Base-by-base conservation (phyloP, 2,329 filamentous ascomycete genomes). In the Pochonia chlamydosporia region DNA sequence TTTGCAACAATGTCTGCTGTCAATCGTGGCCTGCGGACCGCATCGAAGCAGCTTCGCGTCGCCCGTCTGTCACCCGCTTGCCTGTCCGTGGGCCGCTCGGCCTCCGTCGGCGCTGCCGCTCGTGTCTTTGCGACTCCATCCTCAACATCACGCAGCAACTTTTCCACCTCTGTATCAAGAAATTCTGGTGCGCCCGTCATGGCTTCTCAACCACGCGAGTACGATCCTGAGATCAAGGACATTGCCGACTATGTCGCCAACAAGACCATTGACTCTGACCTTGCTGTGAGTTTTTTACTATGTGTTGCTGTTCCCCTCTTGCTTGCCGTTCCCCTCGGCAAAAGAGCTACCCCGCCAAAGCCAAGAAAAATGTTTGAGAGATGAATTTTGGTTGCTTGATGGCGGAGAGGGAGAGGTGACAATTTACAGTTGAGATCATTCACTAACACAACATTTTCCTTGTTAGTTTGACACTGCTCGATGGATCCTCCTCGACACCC, bases 171-270 rank as follows among this genome's bases (percentile, higher is more conserved):
- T 57, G 59, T 69, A 55, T 60, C 70, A 44, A 66, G 68, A 56
- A 64, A 67, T 54, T 77, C 73, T 47, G 68, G 70, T 54, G 73
- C 76, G 58, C 71, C 76, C 57, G 63, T 70, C 58, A 72, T 71
- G 67, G 67, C 79, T 62, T 65, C 74, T 39, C 65, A 73, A 60
- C 62, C 68, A 51, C 71, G 78, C 65, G 77, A 83, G 57, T 96
- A 92, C 70, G 92, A 97, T 66, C 82, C 87, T 54, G 92, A 96
- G 74, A 93, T 97, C 69, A 84, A 83, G 69, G 91, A 97, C 67
- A 96, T 99, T 76, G 92, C 92, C 53, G 82, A 79, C 71, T 99
- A 96, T 72, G 87, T 97, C 65, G 89, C 95, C 78, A 88, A 91
- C 67, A 92, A 91, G 69, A 79, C 88, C 49, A 86, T 97, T 63